These are phyloP conservation scores for Trichocladium uniseriatum DNA, from an alignment of 495 filamentous ascomycete species.

Conservation along the genomic window DNA sequence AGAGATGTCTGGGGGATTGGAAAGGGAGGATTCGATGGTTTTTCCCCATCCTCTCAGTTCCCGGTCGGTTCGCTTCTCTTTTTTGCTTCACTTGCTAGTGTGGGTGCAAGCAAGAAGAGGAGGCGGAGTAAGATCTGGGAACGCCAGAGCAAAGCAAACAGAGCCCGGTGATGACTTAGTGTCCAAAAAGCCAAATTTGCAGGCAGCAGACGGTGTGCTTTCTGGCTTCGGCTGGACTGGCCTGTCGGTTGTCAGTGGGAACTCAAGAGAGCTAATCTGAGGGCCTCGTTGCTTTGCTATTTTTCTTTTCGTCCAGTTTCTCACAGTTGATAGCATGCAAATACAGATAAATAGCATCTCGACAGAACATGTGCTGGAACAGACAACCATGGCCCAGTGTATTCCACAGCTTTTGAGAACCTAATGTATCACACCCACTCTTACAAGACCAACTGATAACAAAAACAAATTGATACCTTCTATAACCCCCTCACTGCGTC, in stretches of 20 bases:
- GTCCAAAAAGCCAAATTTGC: slow-evolving; percentile 58
- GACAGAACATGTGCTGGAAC: too few relatives aligned
- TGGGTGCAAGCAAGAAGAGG: too few relatives aligned
- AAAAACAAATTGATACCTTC: background rate
- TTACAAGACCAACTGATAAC: slow-evolving; percentile 2
- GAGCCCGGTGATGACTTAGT: slow-evolving; percentile 47
- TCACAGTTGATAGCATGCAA: background rate
- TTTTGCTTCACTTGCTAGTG: too few relatives aligned
- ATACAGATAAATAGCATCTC: too few relatives aligned
- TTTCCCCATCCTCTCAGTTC: too few relatives aligned
- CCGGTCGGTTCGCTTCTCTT: too few relatives aligned
- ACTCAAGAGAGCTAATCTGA: slow-evolving; percentile 56
- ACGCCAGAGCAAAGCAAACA: slow-evolving; percentile 21
- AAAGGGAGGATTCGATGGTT: background rate
- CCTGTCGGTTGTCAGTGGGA: slow-evolving; percentile 45
- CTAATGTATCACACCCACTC: background rate
- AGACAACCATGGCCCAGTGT: background rate
- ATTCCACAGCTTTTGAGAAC: slow-evolving; percentile 1
- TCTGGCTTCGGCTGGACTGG: background rate
- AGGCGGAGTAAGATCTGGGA: too few relatives aligned
- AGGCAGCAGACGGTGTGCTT: slow-evolving; percentile 37
- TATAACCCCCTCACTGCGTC: slow-evolving; percentile 44
- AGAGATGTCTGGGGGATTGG: background rate
- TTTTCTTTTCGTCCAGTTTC: background rate
- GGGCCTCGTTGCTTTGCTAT: slow-evolving; percentile 24